phyloP scores from a whole-genome alignment of 2,329 filamentous ascomycete genomes.

The Alternaria sp. region DNA sequence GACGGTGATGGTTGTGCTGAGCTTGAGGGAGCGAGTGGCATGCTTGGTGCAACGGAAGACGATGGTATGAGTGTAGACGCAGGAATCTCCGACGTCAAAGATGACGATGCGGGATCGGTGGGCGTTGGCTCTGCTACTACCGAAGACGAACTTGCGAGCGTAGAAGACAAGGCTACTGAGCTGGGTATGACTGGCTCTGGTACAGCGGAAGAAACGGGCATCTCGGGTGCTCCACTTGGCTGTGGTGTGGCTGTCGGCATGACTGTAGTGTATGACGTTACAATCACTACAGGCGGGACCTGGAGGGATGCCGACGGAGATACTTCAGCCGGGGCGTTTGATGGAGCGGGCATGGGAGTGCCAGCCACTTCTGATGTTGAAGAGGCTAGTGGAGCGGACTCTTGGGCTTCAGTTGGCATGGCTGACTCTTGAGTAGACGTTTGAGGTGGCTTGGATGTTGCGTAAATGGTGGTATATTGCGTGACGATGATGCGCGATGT shows the following conservation, averaged over 20 bases:
- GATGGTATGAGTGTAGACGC: not conserved
- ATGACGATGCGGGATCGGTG: not conserved
- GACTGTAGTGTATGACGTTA: conserved; percentile 42
- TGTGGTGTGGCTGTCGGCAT: conserved; percentile 7
- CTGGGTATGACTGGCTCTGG: not conserved
- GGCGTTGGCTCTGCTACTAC: not conserved
- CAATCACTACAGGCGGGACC: conserved; percentile 36
- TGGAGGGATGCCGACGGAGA: conserved; percentile 21
- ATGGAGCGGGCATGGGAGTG: not conserved
- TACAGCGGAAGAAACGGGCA: not conserved
- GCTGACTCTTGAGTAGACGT: conserved; percentile 5
- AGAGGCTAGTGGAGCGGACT: not conserved
- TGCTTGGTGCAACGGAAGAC: not conserved
- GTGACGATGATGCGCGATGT: conserved; percentile 30
- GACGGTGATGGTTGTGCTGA: conserved; percentile 1
- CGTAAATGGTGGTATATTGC: conserved; percentile 36
- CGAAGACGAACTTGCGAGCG: not conserved
- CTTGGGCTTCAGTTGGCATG: conserved; percentile 8
- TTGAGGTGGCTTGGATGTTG: conserved; percentile 11
- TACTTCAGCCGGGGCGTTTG: conserved; percentile 6
- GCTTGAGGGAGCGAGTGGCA: not conserved
- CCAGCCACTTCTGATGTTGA: not conserved
- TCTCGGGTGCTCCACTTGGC: conserved; percentile 4
- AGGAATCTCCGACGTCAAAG: not conserved
- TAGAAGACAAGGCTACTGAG: not conserved